Evolutionary conservation across 495 filamentous ascomycete genomes (phyloP), one percentile per base, ranked within the genome.

Genomic region (Aspergillus panamensis): DNA sequence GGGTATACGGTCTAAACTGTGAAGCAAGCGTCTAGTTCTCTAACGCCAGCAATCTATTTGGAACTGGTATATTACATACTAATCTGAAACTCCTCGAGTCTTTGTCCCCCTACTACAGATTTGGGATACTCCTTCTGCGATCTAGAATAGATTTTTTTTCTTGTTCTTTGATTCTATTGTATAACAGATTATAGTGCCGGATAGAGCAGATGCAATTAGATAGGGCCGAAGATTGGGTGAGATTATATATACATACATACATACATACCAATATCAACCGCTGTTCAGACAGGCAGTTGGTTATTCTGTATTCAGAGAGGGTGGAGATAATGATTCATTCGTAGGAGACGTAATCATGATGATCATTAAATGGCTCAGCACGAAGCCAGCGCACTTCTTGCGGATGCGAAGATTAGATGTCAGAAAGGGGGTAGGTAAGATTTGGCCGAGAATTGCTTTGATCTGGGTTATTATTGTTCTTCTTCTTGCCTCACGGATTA

Each of bases 1-100:
- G 78, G 92, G 88, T 8, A 92, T 98, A 45, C 79, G 90, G 62
- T 92, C 88, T 6, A 95, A 91, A 70, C 74, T 94, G 31, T 96
- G 25, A 25, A 70, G 58, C 17, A 19, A 70, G 58, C 17, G n/a
- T 43, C 37, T 19, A 2, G 1, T 19, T 16, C 29, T 14, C 35
- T 8, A 44, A 12, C 40, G 13, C 8, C 42, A 45, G 20, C n/a
- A n/a, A 21, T 14, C 17, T 35, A 25, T 25, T 25, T 25, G 25
- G 25, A 25, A 25, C 5, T 25, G 25, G 25, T 25, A 25, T 25
- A 25, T 25, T 9, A 40, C 6, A 40, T 3, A 39, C 37, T 25
- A 25, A 25, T 25, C 25, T 25, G 25, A 25, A 25, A 25, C 25
- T 25, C 25, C 25, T 25, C 2, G 25, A 25, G 25, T 25, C 25